Evolutionary conservation across 345 rosid species (phyloP), one percentile per base, ranked within the genome.

Genomic region (Eucalyptus cloeziana): DNA sequence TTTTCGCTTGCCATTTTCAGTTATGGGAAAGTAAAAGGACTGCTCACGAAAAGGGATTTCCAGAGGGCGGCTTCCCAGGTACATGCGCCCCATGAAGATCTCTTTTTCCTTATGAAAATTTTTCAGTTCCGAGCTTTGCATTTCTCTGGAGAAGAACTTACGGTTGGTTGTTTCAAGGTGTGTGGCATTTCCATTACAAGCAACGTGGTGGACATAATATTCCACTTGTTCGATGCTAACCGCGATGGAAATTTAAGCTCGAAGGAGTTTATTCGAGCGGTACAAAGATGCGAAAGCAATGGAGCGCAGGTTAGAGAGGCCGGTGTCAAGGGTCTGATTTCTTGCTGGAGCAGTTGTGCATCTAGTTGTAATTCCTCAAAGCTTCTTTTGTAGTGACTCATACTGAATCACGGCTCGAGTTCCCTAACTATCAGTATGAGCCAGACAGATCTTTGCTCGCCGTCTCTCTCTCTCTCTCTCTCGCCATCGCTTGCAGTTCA

Each of bases 41-140:
- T 91, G 88, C 90, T 96, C 88, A 93, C 95, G 7, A 95, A 91
- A 87, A 93, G 86, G 71, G 98, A 96, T 88, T 94, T 96, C 91
- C 94, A 96, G 86, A 91, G 97, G 92, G 97, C 97, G 56, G 94
- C 98, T 85, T 92, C 95, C 33, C 92, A 94, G 87, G 97, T 95
- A 91, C 37, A 51, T 11, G 49, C 15, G 7, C 43, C 45, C 19
- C 43, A 13, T 51, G 2, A 69, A 31, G 43, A 33, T 69, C 43
- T 8, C 11, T 5, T 7, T 76, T 21, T 21, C 8, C 83, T 37
- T 2, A 10, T 1, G 83, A 14, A 58, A 25, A 4, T 1, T 10
- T 15, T 50, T 24, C 71, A 15, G 11, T 52, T 86, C 52, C 19
- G 27, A 81, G 51, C 44, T 13, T 21, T 52, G 7, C 27, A 24